These are phyloP conservation scores for Chrysoporthe cubensis DNA, from an alignment of 2,329 filamentous ascomycete species.

Conservation along the genomic window DNA sequence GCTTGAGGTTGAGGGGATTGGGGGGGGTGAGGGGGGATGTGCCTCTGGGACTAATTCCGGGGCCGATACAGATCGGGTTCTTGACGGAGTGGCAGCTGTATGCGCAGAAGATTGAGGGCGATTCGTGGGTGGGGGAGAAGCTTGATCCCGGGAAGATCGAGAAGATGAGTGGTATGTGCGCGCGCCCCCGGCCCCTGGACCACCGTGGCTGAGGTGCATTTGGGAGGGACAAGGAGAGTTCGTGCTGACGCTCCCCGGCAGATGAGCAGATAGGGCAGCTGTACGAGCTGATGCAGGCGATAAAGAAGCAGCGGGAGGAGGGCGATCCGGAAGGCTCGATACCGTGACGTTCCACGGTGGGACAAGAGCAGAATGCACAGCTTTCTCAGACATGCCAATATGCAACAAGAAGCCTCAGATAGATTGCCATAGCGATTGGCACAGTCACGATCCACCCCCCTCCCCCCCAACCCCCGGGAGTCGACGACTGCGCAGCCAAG, in stretches of 20 bases:
- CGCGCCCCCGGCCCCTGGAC: not conserved
- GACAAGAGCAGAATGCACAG: not conserved
- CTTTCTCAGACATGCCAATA: not conserved
- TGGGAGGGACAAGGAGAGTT: conserved; percentile 9
- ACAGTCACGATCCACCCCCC: too few species aligned
- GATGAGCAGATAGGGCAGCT: conserved; percentile 93
- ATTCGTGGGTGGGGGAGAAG: conserved; percentile 81
- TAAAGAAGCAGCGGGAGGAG: conserved; percentile 46
- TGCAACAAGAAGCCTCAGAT: not conserved
- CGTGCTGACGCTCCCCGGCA: conserved; percentile 42
- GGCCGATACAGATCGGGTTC: conserved; percentile 76
- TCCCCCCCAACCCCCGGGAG: too few species aligned
- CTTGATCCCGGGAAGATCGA: conserved; percentile 82
- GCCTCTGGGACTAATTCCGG: not conserved
- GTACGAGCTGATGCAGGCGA: conserved; percentile 91
- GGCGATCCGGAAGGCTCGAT: conserved; percentile 16
- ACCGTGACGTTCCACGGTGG: not conserved
- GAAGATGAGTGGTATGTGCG: conserved; percentile 84
- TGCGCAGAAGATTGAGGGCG: conserved; percentile 87
- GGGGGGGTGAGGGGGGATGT: not conserved
- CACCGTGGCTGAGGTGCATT: not conserved
- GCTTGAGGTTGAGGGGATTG: not conserved
- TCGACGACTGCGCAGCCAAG: too few species aligned
- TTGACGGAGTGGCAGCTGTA: conserved; percentile 96
- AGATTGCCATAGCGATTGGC: not conserved